Evolutionary conservation across 805 yeast species (phyloP).

Genomic region (Barnettozyma californica): DNA sequence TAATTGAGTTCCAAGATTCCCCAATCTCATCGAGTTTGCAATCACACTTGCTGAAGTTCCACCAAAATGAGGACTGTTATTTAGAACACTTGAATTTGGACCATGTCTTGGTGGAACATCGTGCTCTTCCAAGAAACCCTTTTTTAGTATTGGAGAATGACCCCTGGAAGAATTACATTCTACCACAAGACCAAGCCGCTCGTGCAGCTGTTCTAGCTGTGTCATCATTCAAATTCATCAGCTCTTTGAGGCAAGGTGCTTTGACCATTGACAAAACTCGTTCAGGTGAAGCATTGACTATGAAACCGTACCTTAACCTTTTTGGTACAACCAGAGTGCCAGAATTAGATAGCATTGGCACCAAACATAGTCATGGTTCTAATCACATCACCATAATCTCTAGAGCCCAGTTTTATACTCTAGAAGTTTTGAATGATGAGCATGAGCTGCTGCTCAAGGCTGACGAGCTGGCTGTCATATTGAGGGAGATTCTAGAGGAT

Average conservation of each 20-base stretch:
- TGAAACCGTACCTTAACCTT: slow-evolving; percentile 60
- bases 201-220: slow-evolving; percentile 63
- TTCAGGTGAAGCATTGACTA: slow-evolving; percentile 48
- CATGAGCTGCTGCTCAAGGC: slow-evolving; percentile 63
- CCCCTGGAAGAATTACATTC: slow-evolving; percentile 48
- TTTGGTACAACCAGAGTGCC: slow-evolving; percentile 67
- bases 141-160: slow-evolving; percentile 71
- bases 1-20: slow-evolving; percentile 41
- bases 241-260: slow-evolving; percentile 48
- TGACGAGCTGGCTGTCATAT: slow-evolving; percentile 59
- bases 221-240: slow-evolving; percentile 61
- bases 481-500: slow-evolving; percentile 62
- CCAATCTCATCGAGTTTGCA: slow-evolving; percentile 43
- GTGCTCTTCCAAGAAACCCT: slow-evolving; percentile 68
- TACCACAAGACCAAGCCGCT: slow-evolving; percentile 60
- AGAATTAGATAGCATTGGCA: slow-evolving; percentile 56
- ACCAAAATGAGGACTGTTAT: slow-evolving; percentile 42
- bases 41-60: slow-evolving; percentile 44
- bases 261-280: slow-evolving; percentile 57
- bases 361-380: slow-evolving; percentile 60
- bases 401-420: slow-evolving; percentile 81
- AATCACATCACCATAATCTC: slow-evolving; percentile 73
- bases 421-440: slow-evolving; percentile 69
- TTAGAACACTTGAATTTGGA: slow-evolving; percentile 43
- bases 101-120: slow-evolving; percentile 33